Evolutionary conservation across 768 basidiomycete species (phyloP).

Genomic region (Trametes maxima): DNA sequence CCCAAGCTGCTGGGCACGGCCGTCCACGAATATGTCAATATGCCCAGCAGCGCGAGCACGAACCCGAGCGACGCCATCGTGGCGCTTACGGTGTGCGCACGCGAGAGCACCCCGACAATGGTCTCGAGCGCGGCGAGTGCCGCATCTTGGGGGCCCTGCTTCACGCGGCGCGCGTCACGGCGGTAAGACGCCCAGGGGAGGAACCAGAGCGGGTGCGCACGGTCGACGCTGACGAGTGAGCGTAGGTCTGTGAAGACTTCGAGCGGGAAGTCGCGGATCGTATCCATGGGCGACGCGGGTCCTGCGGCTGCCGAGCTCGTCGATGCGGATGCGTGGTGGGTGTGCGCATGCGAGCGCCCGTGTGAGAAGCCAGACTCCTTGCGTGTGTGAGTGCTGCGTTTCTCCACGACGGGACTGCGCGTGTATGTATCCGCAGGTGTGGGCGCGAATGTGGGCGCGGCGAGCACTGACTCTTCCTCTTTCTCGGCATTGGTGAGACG

Average conservation of each 20-base stretch:
- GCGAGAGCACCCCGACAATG: slow-evolving; percentile 25
- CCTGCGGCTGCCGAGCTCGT: background rate
- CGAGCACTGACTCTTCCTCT: background rate
- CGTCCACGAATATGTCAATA: slow-evolving; percentile 28
- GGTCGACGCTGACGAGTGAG: slow-evolving; percentile 26
- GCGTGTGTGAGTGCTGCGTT: slow-evolving; percentile 1
- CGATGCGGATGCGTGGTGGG: slow-evolving; percentile 9
- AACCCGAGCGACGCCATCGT: slow-evolving; percentile 24
- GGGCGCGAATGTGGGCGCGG: background rate
- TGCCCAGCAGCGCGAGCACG: slow-evolving; percentile 21
- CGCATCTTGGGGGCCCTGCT: background rate
- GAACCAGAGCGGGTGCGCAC: slow-evolving; percentile 24
- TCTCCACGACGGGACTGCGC: background rate
- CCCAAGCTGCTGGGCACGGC: slow-evolving; percentile 23
- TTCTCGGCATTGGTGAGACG: slow-evolving; percentile 53
- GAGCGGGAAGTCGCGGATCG: slow-evolving; percentile 19
- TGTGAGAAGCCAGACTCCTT: too few species aligned
- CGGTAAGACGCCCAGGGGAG: background rate
- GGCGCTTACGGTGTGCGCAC: slow-evolving; percentile 26
- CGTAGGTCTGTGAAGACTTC: slow-evolving; percentile 23
- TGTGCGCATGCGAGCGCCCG: background rate
- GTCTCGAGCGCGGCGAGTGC: slow-evolving; percentile 14
- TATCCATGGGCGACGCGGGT: slow-evolving; percentile 9
- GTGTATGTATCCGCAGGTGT: background rate
- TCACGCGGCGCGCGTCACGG: too few species aligned